Base-by-base conservation (phyloP, 2,329 filamentous ascomycete species). In the Hypoxylon sp. region DNA sequence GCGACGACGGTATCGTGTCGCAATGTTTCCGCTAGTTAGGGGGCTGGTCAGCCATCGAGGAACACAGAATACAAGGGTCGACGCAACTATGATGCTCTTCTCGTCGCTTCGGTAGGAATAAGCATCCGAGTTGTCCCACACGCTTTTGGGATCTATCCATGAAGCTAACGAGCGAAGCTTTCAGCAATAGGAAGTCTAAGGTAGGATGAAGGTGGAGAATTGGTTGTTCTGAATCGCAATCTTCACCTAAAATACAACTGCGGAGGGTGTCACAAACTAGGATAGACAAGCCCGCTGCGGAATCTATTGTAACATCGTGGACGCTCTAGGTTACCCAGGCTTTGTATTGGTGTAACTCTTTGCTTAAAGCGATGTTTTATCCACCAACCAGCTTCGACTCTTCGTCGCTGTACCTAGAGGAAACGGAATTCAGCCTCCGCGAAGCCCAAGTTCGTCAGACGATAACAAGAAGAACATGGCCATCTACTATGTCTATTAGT, bases 361-460 rank as follows among this genome's bases (percentile, higher is more conserved):
- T 4, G 27, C 29, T 17, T 52, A 37, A 52, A 11, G n/a, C 15
- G 50, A 31, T 13, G n/a, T 52, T 52, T 52, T 52, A 27, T 52
- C 50, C 50, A 52, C 50, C 50, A 37, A 52, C 50, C 27, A n/a
- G 29, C 50, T 27, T 32, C 8, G 17, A 52, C 29, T 31, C 48
- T 51, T 13, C 42, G 42, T 47, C 8, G 15, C 7, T 3, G 44
- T 52, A n/a, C n/a, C n/a, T n/a, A 19, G 27, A 19, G 50, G n/a
- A 35, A 21, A 52, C 31, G 50, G 50, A 37, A n/a, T 15, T 32
- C n/a, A 32, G n/a, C 50, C 17, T 52, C 50, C 50, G 48, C 15
- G 19, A 17, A 51, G 13, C n/a, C 27, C 37, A 17, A 32, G 24
- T 15, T 51, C 8, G 27, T 51, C n/a, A 32, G n/a, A 15, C 27